phyloP scores from a whole-genome alignment of 768 basidiomycete species.

The Suillus plorans region DNA sequence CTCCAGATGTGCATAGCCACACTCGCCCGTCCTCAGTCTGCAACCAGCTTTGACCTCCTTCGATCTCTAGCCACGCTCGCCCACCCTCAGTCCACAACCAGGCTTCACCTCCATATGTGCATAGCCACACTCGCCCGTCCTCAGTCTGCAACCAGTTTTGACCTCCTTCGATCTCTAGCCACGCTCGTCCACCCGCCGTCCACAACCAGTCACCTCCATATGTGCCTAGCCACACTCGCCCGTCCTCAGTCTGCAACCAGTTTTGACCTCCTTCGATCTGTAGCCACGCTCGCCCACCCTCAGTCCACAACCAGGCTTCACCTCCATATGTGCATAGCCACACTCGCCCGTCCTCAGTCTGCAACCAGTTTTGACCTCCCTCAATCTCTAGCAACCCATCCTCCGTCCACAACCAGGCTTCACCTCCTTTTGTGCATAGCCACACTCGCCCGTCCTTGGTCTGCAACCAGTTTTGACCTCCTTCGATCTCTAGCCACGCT shows the following conservation, averaged over 20 bases:
- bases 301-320: too few species aligned
- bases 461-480: too few species aligned
- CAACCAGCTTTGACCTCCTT: neutral
- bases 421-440: too few species aligned
- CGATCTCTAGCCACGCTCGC: too few species aligned
- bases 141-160: neutral
- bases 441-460: too few species aligned
- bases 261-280: neutral
- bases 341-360: too few species aligned
- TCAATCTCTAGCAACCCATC: neutral
- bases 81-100: neutral
- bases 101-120: accelerated
- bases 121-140: neutral
- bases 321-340: too few species aligned
- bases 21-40: neutral
- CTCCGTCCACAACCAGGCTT: too few species aligned
- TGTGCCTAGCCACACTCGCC: too few species aligned
- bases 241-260: too few species aligned
- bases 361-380: neutral
- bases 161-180: neutral
- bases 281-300: neutral
- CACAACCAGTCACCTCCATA: too few species aligned
- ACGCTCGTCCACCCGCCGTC: too few species aligned
- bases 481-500: neutral
- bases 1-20: neutral